A percentile compares a stretch with the other conserved stretches of the same genome.
Evolutionary conservation across 768 basidiomycete species (phyloP).

Genomic region (Hypholoma fasciculare): DNA sequence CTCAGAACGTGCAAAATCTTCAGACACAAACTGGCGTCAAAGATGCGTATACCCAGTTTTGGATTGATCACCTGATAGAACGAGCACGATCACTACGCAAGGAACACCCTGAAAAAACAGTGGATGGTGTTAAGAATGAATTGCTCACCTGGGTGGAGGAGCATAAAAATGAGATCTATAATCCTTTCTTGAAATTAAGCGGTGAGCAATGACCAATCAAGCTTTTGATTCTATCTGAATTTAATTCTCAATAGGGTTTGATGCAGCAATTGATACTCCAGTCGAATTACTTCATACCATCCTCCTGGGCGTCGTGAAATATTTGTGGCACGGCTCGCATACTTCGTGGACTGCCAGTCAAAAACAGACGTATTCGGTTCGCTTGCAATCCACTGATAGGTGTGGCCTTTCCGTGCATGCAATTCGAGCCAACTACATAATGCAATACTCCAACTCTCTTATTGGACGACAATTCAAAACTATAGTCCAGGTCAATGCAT

Average conservation of each 20-base stretch:
- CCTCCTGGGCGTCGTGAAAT: slow-evolving; percentile 36
- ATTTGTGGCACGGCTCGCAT: slow-evolving; percentile 33
- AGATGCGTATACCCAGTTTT: slow-evolving; percentile 36
- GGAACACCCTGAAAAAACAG: slow-evolving; percentile 11
- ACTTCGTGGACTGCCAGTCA: slow-evolving; percentile 19
- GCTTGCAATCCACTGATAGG: slow-evolving; percentile 26
- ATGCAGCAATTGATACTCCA: slow-evolving; percentile 26
- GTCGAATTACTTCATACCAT: slow-evolving; percentile 38
- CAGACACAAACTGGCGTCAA: slow-evolving; percentile 38
- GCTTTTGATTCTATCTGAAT: neutral
- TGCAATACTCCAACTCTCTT: slow-evolving; percentile 41
- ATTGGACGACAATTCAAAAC: slow-evolving; percentile 43
- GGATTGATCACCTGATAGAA: slow-evolving; percentile 33
- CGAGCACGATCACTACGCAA: slow-evolving; percentile 19
- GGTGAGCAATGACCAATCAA: slow-evolving; percentile 15
- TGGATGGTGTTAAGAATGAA: slow-evolving; percentile 21
- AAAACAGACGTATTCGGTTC: slow-evolving; percentile 20
- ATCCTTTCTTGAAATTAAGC: slow-evolving; percentile 27
- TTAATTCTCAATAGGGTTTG: slow-evolving; percentile 20
- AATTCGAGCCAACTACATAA: slow-evolving; percentile 40
- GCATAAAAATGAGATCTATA: slow-evolving; percentile 22
- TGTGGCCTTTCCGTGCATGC: slow-evolving; percentile 25
- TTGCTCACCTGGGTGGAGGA: slow-evolving; percentile 25
- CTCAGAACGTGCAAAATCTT: slow-evolving; percentile 20
- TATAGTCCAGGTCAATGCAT: slow-evolving; percentile 32